These are phyloP conservation scores for Wickerhamiella slavikovae DNA, from an alignment of 805 yeast genomes.

Conservation along the genomic window DNA sequence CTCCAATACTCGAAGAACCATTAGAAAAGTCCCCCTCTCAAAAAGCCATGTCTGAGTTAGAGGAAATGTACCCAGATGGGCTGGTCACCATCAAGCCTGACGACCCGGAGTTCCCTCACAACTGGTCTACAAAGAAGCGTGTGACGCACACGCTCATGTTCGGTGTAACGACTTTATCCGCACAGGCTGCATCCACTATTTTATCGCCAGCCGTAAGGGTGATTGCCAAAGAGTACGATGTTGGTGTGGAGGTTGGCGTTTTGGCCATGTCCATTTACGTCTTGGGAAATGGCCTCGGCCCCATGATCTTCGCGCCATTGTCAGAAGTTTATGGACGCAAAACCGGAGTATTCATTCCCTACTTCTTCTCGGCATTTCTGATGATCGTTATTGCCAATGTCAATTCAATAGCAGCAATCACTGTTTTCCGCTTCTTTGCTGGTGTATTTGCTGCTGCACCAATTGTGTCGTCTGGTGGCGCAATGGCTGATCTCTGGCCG, in stretches of 20 bases:
- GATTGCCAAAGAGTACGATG: conserved; percentile 26
- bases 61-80: conserved; percentile 1
- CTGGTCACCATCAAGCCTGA: conserved; percentile 13
- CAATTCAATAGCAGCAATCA: conserved; percentile 22
- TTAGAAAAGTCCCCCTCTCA: too few relatives aligned
- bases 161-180: conserved; percentile 29
- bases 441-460: conserved; percentile 42
- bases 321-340: conserved; percentile 38
- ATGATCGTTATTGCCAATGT: conserved; percentile 21
- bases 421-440: conserved; percentile 33
- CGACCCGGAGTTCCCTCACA: conserved; percentile 23
- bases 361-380: conserved; percentile 28
- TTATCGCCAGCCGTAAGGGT: conserved; percentile 30
- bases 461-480: conserved; percentile 41
- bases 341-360: conserved; percentile 27
- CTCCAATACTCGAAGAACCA: too few relatives aligned
- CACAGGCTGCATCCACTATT: conserved; percentile 33
- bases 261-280: conserved; percentile 35
- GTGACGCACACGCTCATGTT: conserved; percentile 20
- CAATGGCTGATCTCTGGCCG: conserved; percentile 35
- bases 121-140: conserved; percentile 30
- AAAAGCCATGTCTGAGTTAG: conserved; percentile 26
- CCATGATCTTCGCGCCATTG: conserved; percentile 36
- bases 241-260: conserved; percentile 25
- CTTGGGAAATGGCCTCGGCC: conserved; percentile 41